A percentile compares a stretch with the other conserved stretches of the same genome.
Conservation (phyloP, 225 moss, liverwort and hornwort genomes). For the Sphagnum tenellum region DNA sequence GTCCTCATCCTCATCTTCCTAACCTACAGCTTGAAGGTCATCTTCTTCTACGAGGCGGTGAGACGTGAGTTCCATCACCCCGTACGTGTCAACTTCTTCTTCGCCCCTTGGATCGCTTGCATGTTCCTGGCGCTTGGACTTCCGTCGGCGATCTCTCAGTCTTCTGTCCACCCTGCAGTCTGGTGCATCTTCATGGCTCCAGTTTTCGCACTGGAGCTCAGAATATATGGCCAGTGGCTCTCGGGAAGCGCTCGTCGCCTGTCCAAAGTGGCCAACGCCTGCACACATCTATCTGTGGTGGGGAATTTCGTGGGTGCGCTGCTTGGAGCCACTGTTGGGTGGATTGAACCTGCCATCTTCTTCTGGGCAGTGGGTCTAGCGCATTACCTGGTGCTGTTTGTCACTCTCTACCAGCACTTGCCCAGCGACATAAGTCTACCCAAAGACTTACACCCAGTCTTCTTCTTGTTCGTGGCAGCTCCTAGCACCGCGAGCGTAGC, state of each 20-base stretch:
- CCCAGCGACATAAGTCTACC: slow-evolving; percentile 44
- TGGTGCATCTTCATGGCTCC: slow-evolving; percentile 45
- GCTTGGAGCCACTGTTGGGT: slow-evolving; percentile 32
- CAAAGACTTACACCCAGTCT: slow-evolving; percentile 40
- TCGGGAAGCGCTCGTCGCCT: slow-evolving; percentile 28
- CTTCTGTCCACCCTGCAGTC: slow-evolving; percentile 19
- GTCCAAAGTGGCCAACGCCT: slow-evolving; percentile 46
- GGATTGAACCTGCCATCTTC: slow-evolving; percentile 41
- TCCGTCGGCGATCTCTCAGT: slow-evolving; percentile 12
- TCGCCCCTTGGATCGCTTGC: slow-evolving; percentile 48
- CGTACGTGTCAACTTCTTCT: slow-evolving; percentile 53
- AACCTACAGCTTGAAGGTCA: slow-evolving; percentile 33
- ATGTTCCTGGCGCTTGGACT: slow-evolving; percentile 41
- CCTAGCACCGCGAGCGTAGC: slow-evolving; percentile 49
- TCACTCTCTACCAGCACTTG: slow-evolving; percentile 48
- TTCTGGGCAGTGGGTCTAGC: slow-evolving; percentile 57
- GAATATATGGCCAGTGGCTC: slow-evolving; percentile 56
- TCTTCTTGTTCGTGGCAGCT: slow-evolving; percentile 53
- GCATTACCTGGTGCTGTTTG: slow-evolving; percentile 47
- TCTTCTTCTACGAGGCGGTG: slow-evolving; percentile 43
- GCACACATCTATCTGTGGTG: slow-evolving; percentile 40
- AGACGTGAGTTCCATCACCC: slow-evolving; percentile 53
- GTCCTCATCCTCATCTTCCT: slow-evolving; percentile 19
- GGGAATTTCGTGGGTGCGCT: slow-evolving; percentile 52
- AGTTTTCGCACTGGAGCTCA: slow-evolving; percentile 34